Conservation (phyloP, 306 rosid genomes). For the Prinsepia uniflora region DNA sequence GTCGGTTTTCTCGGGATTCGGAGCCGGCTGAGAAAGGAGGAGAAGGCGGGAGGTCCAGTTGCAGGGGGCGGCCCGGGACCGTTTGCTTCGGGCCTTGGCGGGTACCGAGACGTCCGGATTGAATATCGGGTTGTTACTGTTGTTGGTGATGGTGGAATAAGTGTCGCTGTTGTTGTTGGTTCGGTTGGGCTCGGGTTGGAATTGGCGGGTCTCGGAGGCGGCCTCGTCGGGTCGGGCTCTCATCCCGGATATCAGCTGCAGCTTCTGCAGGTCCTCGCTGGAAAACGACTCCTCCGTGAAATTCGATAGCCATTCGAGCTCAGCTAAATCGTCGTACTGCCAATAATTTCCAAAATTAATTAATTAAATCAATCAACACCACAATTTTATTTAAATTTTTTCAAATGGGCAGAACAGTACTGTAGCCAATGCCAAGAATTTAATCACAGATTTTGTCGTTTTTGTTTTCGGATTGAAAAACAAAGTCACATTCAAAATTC, state of each 20-base stretch:
- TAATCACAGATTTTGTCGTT: constrained; percentile 4
- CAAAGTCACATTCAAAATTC: background rate
- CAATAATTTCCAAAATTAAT: background rate
- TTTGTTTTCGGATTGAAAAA: constrained; percentile 6
- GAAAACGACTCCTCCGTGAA: constrained; percentile 84
- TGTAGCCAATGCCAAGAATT: background rate
- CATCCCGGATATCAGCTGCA: constrained; percentile 69
- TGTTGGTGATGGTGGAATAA: background rate
- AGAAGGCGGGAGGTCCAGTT: constrained; percentile 79
- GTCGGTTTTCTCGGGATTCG: constrained; percentile 29
- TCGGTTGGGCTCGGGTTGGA: constrained; percentile 30
- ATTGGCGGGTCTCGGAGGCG: constrained; percentile 28
- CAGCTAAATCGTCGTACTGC: constrained; percentile 82
- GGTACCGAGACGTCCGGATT: constrained; percentile 55
- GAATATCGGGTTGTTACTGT: constrained; percentile 27
- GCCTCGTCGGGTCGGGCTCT: constrained; percentile 39
- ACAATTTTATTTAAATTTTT: background rate
- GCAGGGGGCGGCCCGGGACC: constrained; percentile 72
- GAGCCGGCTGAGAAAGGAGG: constrained; percentile 41
- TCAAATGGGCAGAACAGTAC: background rate
- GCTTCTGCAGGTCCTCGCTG: constrained; percentile 68
- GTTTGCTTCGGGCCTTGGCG: constrained; percentile 87
- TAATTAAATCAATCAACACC: background rate
- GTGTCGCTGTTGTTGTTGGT: background rate
- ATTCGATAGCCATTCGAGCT: constrained; percentile 89